Base-by-base conservation (phyloP, 345 rosid species). In the Erucastrum elatum region DNA sequence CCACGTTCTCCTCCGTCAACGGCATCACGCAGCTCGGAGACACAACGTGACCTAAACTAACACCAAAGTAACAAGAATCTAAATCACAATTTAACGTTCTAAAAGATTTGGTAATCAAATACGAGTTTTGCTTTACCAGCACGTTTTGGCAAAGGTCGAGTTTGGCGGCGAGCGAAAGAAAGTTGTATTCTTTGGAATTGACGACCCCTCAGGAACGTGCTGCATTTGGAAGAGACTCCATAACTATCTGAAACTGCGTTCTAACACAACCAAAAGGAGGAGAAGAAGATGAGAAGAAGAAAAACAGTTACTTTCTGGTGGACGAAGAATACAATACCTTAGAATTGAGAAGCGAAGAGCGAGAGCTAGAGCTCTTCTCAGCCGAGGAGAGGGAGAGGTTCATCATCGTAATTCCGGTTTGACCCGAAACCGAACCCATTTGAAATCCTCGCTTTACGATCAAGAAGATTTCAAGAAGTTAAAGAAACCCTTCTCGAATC, bases 1-100 rank as follows among this genome's bases (percentile, higher is more conserved):
- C 98, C 68, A 94, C 98, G 66, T 88, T 94, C 68, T 94, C 98
- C 65, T 92, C 98, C 8, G 98, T 94, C 33, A 94, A 72, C 1
- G 97, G 93, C 75, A 92, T 84, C 11, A 84, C 91, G 66, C 93
- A 86, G 27, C 84, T 83, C n/a, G 93, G 97, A 4, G 88, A 85
- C 65, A 85, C 84, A 41, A 88, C 75, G 41, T 80, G 55, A 21
- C 93, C 91, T 86, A 70, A 46, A 65, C 49, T 21, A 21, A 21
- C 21, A 21, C 21, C 21, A 21, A 21, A 21, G 21, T 21, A 21
- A 59, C n/a, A 30, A 53, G 25, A 41, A 77, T 39, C 35, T 46
- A 27, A 46, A 64, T 44, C 61, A 75, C 5, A 41, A 29, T 7
- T 29, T 8, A 74, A 5, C 17, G 6, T 79, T 62, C 16, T 13